phyloP scores from a whole-genome alignment of 129 eudicot genomes.

The Silybum marianum region DNA sequence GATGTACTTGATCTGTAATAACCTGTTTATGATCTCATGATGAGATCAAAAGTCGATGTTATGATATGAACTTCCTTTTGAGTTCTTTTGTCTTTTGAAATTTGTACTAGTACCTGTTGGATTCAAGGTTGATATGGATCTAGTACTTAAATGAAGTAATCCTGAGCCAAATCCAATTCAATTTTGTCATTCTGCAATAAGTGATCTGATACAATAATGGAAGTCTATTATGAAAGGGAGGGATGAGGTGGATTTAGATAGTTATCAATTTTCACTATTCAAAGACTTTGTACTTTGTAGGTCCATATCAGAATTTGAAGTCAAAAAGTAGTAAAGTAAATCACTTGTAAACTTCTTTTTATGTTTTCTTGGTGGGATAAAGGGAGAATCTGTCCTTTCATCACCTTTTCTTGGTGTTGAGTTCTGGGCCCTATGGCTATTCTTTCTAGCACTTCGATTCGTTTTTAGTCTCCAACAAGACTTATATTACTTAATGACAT shows the following conservation, averaged over 20 bases:
- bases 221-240: background rate
- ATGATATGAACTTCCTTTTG: background rate
- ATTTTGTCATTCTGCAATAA: background rate
- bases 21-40: background rate
- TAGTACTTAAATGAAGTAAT: background rate
- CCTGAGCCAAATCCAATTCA: background rate
- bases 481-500: constrained; percentile 9
- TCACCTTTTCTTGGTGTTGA: background rate
- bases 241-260: background rate
- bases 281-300: background rate
- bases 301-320: background rate
- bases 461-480: background rate
- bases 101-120: background rate
- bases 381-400: background rate
- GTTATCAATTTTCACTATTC: background rate
- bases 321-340: background rate
- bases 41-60: background rate
- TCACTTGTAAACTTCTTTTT: background rate
- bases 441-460: background rate
- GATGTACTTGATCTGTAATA: too few relatives aligned
- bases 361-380: background rate
- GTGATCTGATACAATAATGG: background rate
- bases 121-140: constrained; percentile 17
- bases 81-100: background rate
- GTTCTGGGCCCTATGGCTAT: background rate